These are phyloP conservation scores for Paxillus involutus DNA, from an alignment of 768 basidiomycete species.

Conservation along the genomic window DNA sequence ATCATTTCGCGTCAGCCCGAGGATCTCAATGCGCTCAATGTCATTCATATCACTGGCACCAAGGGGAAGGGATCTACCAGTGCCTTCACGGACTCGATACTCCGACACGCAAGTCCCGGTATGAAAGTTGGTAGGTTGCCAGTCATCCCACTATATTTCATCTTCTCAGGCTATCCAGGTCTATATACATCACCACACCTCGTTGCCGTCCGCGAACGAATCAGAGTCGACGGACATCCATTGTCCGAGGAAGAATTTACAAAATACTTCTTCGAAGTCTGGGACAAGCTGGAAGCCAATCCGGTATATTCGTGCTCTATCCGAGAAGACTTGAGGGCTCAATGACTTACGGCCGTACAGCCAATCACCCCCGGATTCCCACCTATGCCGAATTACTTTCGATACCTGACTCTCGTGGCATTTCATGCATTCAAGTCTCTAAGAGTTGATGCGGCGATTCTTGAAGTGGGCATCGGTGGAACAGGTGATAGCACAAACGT, in stretches of 20 bases:
- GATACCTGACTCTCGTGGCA: conserved; percentile 89
- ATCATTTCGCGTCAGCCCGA: conserved; percentile 50
- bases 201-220: conserved; percentile 92
- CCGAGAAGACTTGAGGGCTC: neutral
- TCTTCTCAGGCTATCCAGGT: conserved; percentile 44
- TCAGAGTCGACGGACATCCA: conserved; percentile 89
- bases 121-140: conserved; percentile 75
- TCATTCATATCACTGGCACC: conserved; percentile 95
- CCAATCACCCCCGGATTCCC: conserved; percentile 46
- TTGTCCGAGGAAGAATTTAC: conserved; percentile 87
- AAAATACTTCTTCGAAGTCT: conserved; percentile 93
- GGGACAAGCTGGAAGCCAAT: conserved; percentile 79
- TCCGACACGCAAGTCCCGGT: conserved; percentile 68
- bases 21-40: conserved; percentile 85
- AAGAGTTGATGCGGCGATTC: conserved; percentile 84
- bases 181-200: conserved; percentile 97
- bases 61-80: conserved; percentile 99
- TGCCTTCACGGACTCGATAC: conserved; percentile 86
- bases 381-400: conserved; percentile 91
- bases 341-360: conserved; percentile 36
- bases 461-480: conserved; percentile 97
- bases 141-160: neutral
- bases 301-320: conserved; percentile 41
- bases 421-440: conserved; percentile 85
- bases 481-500: conserved; percentile 94